These are phyloP conservation scores for Pyricularia sp. DNA, from an alignment of 2,329 filamentous ascomycete species.

Conservation along the genomic window DNA sequence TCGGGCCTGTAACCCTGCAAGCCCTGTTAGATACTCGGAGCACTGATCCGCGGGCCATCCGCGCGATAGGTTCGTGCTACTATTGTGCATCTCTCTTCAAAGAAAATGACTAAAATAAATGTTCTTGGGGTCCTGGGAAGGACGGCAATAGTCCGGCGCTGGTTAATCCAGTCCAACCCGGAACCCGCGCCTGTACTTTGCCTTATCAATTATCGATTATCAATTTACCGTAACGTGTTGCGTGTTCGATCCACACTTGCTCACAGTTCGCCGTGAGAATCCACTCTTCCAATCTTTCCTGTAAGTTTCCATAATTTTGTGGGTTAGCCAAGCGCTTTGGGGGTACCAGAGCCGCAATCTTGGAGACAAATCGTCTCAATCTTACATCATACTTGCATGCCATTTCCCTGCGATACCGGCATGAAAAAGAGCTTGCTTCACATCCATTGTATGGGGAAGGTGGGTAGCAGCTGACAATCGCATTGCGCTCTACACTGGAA, in stretches of 20 bases:
- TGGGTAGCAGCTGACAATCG: background rate
- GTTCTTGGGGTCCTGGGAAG: too few species aligned
- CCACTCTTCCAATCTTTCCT: background rate
- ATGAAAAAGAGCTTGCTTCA: background rate
- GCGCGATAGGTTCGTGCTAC: background rate
- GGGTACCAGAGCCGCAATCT: background rate
- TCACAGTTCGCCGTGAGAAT: background rate
- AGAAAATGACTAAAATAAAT: background rate
- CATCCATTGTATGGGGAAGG: background rate
- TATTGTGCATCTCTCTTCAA: background rate
- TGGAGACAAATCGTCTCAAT: background rate
- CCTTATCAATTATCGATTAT: background rate
- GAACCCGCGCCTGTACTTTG: background rate
- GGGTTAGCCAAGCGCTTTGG: background rate
- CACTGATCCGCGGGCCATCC: background rate
- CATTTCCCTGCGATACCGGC: background rate
- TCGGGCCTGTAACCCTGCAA: background rate
- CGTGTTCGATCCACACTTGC: background rate
- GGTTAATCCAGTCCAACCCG: too few species aligned
- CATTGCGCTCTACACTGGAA: background rate
- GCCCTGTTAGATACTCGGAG: background rate
- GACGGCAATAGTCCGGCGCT: background rate
- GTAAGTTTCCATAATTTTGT: background rate
- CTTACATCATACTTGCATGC: background rate
- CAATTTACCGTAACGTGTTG: background rate